Percentiles rank a stretch among this genome's conserved stretches.
Conservation (phyloP, 495 filamentous ascomycete species). For the Rhypophila decipiens region DNA sequence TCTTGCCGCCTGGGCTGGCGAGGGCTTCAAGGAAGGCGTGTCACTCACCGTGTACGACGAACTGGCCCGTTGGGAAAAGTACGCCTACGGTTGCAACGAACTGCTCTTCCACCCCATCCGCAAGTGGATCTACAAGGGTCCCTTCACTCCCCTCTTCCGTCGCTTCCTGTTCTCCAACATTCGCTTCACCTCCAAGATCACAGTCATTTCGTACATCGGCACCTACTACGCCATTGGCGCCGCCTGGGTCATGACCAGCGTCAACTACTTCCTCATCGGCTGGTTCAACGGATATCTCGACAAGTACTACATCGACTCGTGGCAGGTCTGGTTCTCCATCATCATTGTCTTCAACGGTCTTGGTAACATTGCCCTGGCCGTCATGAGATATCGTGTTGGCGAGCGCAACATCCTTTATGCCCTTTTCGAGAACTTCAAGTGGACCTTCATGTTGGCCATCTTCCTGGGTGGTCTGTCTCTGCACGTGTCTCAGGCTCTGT, state of each 20-base stretch:
- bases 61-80: slow-evolving; percentile 78
- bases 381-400: slow-evolving; percentile 63
- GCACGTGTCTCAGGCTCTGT: slow-evolving; percentile 60
- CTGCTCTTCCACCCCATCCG: slow-evolving; percentile 70
- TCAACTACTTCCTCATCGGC: slow-evolving; percentile 73
- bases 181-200: slow-evolving; percentile 71
- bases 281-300: slow-evolving; percentile 69
- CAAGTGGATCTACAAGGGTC: slow-evolving; percentile 56
- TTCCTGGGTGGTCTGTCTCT: slow-evolving; percentile 66
- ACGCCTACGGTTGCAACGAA: slow-evolving; percentile 83
- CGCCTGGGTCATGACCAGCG: slow-evolving; percentile 70
- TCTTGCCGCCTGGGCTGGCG: slow-evolving; percentile 63
- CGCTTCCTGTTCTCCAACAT: slow-evolving; percentile 65
- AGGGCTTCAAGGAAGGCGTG: slow-evolving; percentile 79
- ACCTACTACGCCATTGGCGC: slow-evolving; percentile 80
- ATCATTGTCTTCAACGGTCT: slow-evolving; percentile 67
- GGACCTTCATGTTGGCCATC: slow-evolving; percentile 61
- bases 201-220: slow-evolving; percentile 78
- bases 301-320: slow-evolving; percentile 70
- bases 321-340: slow-evolving; percentile 71
- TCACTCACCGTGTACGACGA: slow-evolving; percentile 83
- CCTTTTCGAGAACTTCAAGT: slow-evolving; percentile 66
- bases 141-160: slow-evolving; percentile 70
- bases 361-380: slow-evolving; percentile 56
- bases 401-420: slow-evolving; percentile 48